Evolutionary conservation across 1,139 yeast species (phyloP), one percentile per base, ranked within the genome.

Genomic region (Pichia sp.): DNA sequence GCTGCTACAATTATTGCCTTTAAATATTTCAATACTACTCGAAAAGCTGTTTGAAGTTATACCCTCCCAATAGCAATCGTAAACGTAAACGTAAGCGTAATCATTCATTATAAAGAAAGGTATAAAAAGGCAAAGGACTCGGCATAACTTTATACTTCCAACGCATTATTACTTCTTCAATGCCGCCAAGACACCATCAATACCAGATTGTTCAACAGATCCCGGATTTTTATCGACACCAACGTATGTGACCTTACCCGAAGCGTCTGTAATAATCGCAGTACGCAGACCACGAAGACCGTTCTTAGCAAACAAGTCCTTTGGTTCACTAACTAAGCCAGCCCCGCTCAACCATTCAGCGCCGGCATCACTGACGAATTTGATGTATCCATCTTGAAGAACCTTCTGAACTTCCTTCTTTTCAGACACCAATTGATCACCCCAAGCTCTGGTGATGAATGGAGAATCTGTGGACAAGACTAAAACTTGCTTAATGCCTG

Each of bases 381-480:
- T 69, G 40, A 81, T 58, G 38, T 55, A 58, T 46, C 64, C 74
- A 45, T 62, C 63, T 51, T 4, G 6, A 16, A 36, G 9, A 8
- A 32, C 38, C 13, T 35, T 22, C 8, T 19, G 21, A 11, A 34
- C 27, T 9, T 27, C 38, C 12, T 29, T 28, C 13, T 34, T 30
- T 17, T 28, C 36, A 3, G 61, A 65, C 28, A 77, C 76, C 39
- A 83, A 64, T 15, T 77, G 74, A 62, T 81, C 82, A 45, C 83
- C 88, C 93, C 94, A 84, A 27, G 93, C 93, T 45, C 73, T 64
- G 58, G 67, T 66, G 39, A 86, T 93, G 56, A 85, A 85, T 22
- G 96, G 84, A 51, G 83, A 86, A 61, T 86, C 87, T 42, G 84
- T 82, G 35, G 93, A 72, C 42, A 84, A 56, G 22, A 86, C 80